Base-by-base conservation (phyloP, 2,329 filamentous ascomycete genomes). In the Zymoseptoria pseudotritici region DNA sequence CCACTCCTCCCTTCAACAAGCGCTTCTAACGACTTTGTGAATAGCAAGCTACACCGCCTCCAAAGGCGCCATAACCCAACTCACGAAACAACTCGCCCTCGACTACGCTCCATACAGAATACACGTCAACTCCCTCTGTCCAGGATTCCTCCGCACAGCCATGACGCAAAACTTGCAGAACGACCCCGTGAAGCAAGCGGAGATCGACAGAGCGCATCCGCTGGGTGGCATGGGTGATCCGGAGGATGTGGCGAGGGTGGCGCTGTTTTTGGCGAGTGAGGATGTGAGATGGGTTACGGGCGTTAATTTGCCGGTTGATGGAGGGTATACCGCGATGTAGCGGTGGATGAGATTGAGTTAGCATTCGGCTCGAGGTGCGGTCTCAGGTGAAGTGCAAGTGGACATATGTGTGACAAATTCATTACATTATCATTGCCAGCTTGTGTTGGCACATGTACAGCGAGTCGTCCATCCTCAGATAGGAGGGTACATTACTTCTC, bases 31-130 rank as follows among this genome's bases (percentile, higher is more conserved):
- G 20, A 58, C 50, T 2, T 13, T 31, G 10, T 11, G 6, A 24
- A 19, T 64, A 70, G 72, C 74, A 24, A 70, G 71, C 19, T 82
- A 81, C 64, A 77, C 75, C 57, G 76, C 78, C 2, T 76, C 73
- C 50, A 82, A 82, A 63, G 77, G 76, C 9, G 79, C 78, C 0
- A 77, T 80, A 6, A 70, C 76, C 9, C 71, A 75, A 50, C 70
- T 82, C 52, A 80, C 79, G 7, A 77, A 76, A 56, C 72, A 76
- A 56, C 70, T 78, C n/a, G 54, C 57, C 13, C 61, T 78, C n/a
- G 76, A 78, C 56, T 77, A 77, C 58, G 76, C 74, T 1, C 67
- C 69, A 46, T 66, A 78, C 31, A 67, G 70, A 11, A 76, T 80
- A 49, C 73, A 78, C 58, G 72, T 69, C 59, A 79, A 79, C 61